A percentile compares a stretch with the other conserved stretches of the same genome.
Evolutionary conservation across 108 stramenopile genomes (phyloP).

Genomic region (Discostella stelligeroides): DNA sequence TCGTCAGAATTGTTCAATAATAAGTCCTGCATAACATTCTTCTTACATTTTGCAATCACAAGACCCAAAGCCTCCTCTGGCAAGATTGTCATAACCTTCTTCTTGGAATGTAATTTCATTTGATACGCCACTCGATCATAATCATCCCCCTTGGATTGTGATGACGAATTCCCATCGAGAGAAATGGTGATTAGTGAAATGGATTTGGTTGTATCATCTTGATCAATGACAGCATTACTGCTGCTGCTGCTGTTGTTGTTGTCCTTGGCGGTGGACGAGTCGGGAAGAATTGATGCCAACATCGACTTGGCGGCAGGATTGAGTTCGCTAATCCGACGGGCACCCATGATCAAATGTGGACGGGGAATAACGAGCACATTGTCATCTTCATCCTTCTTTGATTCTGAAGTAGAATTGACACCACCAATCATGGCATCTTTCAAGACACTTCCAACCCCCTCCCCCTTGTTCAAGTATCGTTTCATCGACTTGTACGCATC

Average conservation of each 20-base stretch:
- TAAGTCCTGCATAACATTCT: conserved; percentile 49
- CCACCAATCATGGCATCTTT: conserved; percentile 57
- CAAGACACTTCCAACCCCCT: conserved; percentile 52
- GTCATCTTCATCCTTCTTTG: conserved; percentile 7
- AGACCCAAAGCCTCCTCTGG: conserved; percentile 77
- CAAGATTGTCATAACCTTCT: conserved; percentile 75
- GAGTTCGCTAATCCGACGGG: conserved; percentile 59
- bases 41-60: conserved; percentile 60
- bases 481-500: conserved; percentile 74
- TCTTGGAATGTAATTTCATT: conserved; percentile 60
- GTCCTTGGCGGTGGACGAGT: conserved; percentile 7
- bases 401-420: no score
- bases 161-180: conserved; percentile 35
- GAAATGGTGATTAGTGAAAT: conserved; percentile 67
- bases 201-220: conserved; percentile 24
- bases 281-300: conserved; percentile 8
- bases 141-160: conserved; percentile 65
- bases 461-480: conserved; percentile 68
- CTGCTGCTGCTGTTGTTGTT: conserved; percentile 31
- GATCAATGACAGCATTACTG: conserved; percentile 38
- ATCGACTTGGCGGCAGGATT: conserved; percentile 39
- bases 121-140: conserved; percentile 82
- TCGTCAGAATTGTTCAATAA: neutral
- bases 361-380: conserved; percentile 44
- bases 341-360: conserved; percentile 72